These are phyloP conservation scores for Nicotiana otophora DNA, from an alignment of 257 asterid genomes.

Conservation along the genomic window DNA sequence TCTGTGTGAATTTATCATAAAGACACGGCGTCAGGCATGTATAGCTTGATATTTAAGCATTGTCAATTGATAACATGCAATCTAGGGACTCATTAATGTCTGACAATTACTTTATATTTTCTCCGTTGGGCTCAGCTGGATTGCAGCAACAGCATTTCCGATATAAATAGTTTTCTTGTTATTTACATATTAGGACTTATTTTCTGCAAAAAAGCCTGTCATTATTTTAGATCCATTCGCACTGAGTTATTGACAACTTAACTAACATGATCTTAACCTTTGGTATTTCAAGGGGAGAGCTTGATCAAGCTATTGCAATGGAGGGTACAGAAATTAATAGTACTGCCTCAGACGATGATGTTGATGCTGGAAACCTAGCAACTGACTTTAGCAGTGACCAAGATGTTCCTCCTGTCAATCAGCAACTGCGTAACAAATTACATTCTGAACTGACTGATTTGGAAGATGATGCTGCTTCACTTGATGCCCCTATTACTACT, in stretches of 20 bases:
- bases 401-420: slow-evolving; percentile 5
- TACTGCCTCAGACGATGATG: background rate
- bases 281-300: slow-evolving; percentile 35
- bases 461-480: slow-evolving; percentile 30
- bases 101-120: background rate
- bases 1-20: slow-evolving; percentile 5
- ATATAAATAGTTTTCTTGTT: background rate
- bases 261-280: background rate
- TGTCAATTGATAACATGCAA: background rate
- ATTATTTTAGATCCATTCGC: background rate
- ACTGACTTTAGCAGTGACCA: slow-evolving; percentile 17
- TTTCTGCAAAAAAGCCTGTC: background rate
- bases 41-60: background rate
- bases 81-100: background rate
- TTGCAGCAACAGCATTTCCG: background rate
- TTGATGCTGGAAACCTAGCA: slow-evolving; percentile 25
- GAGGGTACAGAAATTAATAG: slow-evolving; percentile 18
- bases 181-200: background rate
- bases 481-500: slow-evolving; percentile 22
- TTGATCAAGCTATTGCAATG: slow-evolving; percentile 21
- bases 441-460: slow-evolving; percentile 31
- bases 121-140: background rate
- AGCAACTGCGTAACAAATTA: slow-evolving; percentile 18
- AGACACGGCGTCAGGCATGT: background rate
- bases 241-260: background rate